A percentile compares a stretch with the other conserved stretches of the same genome.
These are phyloP conservation scores for Zanthoxylum bungeanum DNA, from an alignment of 345 rosid genomes.

Conservation along the genomic window DNA sequence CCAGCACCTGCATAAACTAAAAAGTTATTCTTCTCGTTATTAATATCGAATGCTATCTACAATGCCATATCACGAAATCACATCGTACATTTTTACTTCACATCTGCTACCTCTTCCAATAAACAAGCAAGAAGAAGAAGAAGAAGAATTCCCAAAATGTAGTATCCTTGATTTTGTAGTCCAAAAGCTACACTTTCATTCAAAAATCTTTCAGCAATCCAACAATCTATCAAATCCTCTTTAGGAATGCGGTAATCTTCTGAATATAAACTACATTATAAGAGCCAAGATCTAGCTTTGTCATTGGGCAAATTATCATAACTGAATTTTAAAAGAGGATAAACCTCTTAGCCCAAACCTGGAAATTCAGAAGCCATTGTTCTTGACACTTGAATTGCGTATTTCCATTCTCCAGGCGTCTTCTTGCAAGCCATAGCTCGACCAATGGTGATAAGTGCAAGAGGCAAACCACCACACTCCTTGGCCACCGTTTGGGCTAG, in stretches of 20 bases:
- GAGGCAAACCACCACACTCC: neutral
- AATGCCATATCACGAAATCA: neutral
- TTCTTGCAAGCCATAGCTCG: neutral
- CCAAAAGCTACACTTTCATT: no score
- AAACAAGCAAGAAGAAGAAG: no score
- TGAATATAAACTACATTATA: neutral
- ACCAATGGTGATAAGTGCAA: neutral
- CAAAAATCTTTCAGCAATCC: no score
- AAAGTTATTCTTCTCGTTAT: neutral
- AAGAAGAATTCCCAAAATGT: no score
- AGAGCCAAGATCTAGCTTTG: neutral
- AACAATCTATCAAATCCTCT: no score
- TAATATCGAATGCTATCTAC: constrained; percentile 2
- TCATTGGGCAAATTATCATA: neutral
- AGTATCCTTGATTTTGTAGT: no score
- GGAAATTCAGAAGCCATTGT: neutral
- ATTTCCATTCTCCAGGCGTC: neutral
- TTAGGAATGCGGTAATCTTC: no score
- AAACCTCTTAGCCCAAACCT: neutral
- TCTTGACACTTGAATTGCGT: neutral
- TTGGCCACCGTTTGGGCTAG: neutral
- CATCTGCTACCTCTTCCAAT: no score
- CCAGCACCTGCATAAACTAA: neutral
- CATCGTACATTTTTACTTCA: neutral
- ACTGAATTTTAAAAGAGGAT: neutral